Evolutionary conservation across 441 rosid species (phyloP), one percentile per base, ranked within the genome.

Genomic region (Omphalea diandra): DNA sequence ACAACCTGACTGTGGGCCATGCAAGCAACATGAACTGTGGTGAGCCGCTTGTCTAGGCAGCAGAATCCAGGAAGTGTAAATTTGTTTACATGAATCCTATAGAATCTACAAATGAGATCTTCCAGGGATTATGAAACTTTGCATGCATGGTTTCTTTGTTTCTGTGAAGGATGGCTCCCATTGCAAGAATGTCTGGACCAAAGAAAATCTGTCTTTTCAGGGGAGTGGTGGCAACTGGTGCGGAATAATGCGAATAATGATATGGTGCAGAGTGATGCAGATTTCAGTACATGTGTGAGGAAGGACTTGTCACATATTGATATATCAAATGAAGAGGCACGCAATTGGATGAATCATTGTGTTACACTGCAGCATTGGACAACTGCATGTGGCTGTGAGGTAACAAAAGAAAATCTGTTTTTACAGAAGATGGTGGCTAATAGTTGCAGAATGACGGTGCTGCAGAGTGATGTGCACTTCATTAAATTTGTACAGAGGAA

Each of bases 61-160:
- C 15, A 9, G 52, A 35, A 54, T 41, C 61, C n/a, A 29, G 8
- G 38, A 71, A 50, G 41, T 49, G 27, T 18, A 49, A 70, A 33
- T 27, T 4, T 24, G 12, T 14, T n/a, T 59, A 58, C 32, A 58
- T 33, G 31, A 35, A 33, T 33, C 40, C 58, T 10, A 31, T 57
- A 10, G 49, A 50, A n/a, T 18, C 62, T 40, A n/a, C 68, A n/a
- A 60, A 60, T 26, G 43, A 22, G 43, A 60, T 38, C 65, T 60
- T 5, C 5, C 7, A 20, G 65, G 65, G 20, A 22, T 38, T 36
- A 4, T 60, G 47, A 41, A 61, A 40, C 20, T 50, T 26, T 17
- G 56, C 8, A 15, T 43, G 3, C 54, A 17, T 22, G 56, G 14
- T 63, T 44, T 63, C 20, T 10, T 46, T 35, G 5, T 40, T 63